Conservation (phyloP, 805 yeast species). For the Candida germanica region DNA sequence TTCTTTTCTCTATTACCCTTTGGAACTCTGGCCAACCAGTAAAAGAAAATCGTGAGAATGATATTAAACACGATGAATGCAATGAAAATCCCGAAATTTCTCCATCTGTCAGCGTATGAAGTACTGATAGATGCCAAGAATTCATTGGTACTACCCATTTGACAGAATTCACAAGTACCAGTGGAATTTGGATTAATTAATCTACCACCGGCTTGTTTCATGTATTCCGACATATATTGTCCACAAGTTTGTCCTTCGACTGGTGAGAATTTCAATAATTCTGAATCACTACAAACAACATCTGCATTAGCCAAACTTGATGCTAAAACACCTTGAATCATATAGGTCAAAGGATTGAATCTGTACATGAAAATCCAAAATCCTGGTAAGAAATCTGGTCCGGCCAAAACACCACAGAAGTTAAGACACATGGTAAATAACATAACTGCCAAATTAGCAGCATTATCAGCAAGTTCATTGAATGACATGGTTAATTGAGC, state of each 20-base stretch:
- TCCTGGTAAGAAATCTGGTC: slow-evolving; percentile 26
- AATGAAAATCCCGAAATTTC: slow-evolving; percentile 57
- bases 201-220: slow-evolving; percentile 42
- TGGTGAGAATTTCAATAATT: slow-evolving; percentile 21
- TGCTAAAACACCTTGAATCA: slow-evolving; percentile 51
- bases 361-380: slow-evolving; percentile 77
- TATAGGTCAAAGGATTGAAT: slow-evolving; percentile 61
- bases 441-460: slow-evolving; percentile 29
- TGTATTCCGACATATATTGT: slow-evolving; percentile 24
- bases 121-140: slow-evolving; percentile 51
- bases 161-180: slow-evolving; percentile 61
- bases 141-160: slow-evolving; percentile 52
- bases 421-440: slow-evolving; percentile 32
- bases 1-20: slow-evolving; percentile 47
- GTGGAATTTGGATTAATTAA: slow-evolving; percentile 43
- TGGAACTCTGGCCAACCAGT: slow-evolving; percentile 76
- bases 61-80: slow-evolving; percentile 35
- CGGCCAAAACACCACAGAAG: slow-evolving; percentile 34
- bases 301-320: slow-evolving; percentile 29
- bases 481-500: slow-evolving; percentile 28
- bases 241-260: slow-evolving; percentile 29
- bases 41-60: slow-evolving; percentile 29
- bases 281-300: slow-evolving; percentile 33
- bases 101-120: slow-evolving; percentile 52
- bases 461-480: slow-evolving; percentile 25